Evolutionary conservation across 257 asterid species (phyloP).

Genomic region (Solanum arcanum): DNA sequence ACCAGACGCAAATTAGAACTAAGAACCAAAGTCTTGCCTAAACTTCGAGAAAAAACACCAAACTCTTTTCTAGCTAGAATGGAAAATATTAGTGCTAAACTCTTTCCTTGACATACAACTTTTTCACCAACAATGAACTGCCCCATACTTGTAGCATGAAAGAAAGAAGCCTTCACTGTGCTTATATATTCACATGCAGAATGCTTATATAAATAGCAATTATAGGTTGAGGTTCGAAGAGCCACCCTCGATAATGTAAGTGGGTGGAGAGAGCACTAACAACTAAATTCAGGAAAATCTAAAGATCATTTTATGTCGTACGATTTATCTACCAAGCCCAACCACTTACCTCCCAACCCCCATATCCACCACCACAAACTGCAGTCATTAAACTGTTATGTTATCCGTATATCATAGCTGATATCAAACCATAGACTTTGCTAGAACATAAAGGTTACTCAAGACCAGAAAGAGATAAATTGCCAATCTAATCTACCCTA

Average conservation of each 20-base stretch:
- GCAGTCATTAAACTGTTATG: background rate
- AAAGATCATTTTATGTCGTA: background rate
- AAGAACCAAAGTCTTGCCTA: background rate
- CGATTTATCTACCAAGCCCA: background rate
- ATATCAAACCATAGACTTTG: background rate
- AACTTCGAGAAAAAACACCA: background rate
- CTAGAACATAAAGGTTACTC: background rate
- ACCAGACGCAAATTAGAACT: background rate
- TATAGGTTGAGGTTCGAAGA: background rate
- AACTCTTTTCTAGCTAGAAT: background rate
- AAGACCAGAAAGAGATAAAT: background rate
- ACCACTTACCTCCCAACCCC: background rate
- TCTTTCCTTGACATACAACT: background rate
- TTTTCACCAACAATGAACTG: background rate
- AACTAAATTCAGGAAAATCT: background rate
- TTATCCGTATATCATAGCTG: background rate
- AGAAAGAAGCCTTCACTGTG: background rate
- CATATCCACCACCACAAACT: background rate
- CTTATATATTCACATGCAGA: background rate
- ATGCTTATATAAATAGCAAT: background rate
- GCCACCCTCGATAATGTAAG: background rate
- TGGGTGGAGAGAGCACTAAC: background rate
- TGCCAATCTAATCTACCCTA: background rate
- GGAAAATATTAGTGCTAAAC: background rate
- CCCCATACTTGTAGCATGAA: background rate